A percentile compares a stretch with the other conserved stretches of the same genome.
Conservation (phyloP, 495 filamentous ascomycete genomes). For the Talaromyces proteolyticus region DNA sequence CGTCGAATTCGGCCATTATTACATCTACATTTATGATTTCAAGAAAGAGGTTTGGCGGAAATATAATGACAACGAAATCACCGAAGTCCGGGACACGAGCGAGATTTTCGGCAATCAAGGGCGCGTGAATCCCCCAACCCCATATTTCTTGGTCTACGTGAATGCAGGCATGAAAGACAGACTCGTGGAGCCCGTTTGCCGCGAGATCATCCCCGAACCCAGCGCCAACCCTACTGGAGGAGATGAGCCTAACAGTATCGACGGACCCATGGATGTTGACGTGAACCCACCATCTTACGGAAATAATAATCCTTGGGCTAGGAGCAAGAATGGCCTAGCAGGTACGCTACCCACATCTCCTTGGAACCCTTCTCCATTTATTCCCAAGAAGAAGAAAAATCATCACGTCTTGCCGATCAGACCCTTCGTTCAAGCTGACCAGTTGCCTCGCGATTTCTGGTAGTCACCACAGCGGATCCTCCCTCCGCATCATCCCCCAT, state of each 20-base stretch:
- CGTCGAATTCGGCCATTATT: constrained; percentile 80
- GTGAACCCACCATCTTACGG: constrained; percentile 27
- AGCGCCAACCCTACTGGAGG: background rate
- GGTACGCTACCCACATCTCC: constrained; percentile 18
- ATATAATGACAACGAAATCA: constrained; percentile 87
- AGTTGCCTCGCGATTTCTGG: constrained; percentile 8
- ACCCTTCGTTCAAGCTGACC: background rate
- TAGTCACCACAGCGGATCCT: constrained; percentile 18
- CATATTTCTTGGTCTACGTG: constrained; percentile 88
- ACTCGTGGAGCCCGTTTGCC: constrained; percentile 55
- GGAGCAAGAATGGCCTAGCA: constrained; percentile 12
- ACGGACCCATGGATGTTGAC: constrained; percentile 19
- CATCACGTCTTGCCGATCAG: background rate
- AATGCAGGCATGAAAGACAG: constrained; percentile 53
- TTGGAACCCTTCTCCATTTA: background rate
- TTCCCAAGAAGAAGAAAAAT: background rate
- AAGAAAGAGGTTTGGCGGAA: constrained; percentile 74
- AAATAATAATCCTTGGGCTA: constrained; percentile 16
- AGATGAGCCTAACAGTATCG: constrained; percentile 7
- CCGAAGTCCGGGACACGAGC: constrained; percentile 52
- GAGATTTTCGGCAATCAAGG: constrained; percentile 63
- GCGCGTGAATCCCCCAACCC: constrained; percentile 58
- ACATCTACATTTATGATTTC: constrained; percentile 94
- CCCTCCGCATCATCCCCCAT: constrained; percentile 2
- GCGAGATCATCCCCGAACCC: constrained; percentile 28